Conservation (phyloP, 495 filamentous ascomycete genomes). For the Sphaerosporella brunnea region DNA sequence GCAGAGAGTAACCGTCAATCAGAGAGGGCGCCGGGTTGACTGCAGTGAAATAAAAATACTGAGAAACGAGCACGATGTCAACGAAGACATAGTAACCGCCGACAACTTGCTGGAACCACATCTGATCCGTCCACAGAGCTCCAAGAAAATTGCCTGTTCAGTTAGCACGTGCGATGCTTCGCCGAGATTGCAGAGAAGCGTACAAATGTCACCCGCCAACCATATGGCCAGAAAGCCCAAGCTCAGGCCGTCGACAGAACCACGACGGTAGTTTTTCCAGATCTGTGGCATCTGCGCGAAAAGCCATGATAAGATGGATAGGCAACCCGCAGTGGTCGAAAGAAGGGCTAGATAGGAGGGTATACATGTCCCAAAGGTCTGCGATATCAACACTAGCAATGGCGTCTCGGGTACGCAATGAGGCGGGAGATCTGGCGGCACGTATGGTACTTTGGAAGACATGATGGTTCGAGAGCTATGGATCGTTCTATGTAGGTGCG, state of each 20-base stretch:
- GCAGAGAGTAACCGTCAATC: slow-evolving; percentile 6
- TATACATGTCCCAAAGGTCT: slow-evolving; percentile 45
- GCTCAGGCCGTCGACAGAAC: slow-evolving; percentile 50
- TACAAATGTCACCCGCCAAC: slow-evolving; percentile 48
- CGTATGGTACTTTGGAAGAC: not conserved
- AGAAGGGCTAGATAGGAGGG: slow-evolving; percentile 48
- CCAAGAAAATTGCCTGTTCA: slow-evolving; percentile 39
- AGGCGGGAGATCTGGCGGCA: slow-evolving; percentile 30
- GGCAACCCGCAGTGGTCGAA: slow-evolving; percentile 44
- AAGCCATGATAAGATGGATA: slow-evolving; percentile 56
- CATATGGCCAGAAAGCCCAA: slow-evolving; percentile 53
- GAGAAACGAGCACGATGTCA: slow-evolving; percentile 42
- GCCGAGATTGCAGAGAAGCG: not conserved
- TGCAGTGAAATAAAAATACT: slow-evolving; percentile 53
- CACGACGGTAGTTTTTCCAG: slow-evolving; percentile 47
- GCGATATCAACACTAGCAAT: slow-evolving; percentile 41
- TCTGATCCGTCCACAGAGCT: slow-evolving; percentile 47
- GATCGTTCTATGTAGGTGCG: no score
- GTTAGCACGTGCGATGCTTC: slow-evolving; percentile 5
- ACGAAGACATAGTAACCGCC: slow-evolving; percentile 49
- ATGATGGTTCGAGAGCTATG: no score
- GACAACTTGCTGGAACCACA: slow-evolving; percentile 51
- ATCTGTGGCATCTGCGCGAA: slow-evolving; percentile 63
- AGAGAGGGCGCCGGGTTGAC: not conserved
- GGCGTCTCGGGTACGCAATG: slow-evolving; percentile 47